Conservation (phyloP, 495 filamentous ascomycete species). For the Penicillium subrubescens region DNA sequence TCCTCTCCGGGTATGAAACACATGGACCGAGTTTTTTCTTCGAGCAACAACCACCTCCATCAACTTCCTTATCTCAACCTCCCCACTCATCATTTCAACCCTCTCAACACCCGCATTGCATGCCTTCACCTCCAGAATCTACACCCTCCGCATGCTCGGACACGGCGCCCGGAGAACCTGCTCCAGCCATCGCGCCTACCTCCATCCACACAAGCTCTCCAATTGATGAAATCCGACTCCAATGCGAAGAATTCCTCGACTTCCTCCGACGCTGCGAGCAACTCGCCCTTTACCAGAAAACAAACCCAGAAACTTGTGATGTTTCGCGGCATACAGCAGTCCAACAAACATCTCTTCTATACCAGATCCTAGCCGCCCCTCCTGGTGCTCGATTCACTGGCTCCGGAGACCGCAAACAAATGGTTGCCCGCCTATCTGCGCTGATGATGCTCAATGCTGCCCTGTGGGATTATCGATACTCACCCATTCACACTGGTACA, state of each 20-base stretch:
- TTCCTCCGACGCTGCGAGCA: conserved; percentile 43
- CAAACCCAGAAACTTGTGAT: conserved; percentile 17
- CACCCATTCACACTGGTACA: conserved; percentile 22
- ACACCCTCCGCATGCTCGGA: conserved; percentile 22
- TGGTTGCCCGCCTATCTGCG: conserved; percentile 35
- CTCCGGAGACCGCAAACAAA: conserved; percentile 40
- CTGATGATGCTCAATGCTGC: conserved; percentile 43
- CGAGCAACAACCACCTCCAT: conserved; percentile 16
- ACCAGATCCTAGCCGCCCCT: conserved; percentile 36
- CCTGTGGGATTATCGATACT: conserved; percentile 45
- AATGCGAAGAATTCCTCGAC: conserved; percentile 42
- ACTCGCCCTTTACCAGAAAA: conserved; percentile 32
- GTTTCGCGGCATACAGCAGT: conserved; percentile 32
- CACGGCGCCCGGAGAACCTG: conserved; percentile 6
- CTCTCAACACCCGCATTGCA: conserved; percentile 11
- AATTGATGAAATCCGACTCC: conserved; percentile 35
- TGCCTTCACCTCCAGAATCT: conserved; percentile 30
- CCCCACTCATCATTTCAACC: not conserved
- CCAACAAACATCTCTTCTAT: conserved; percentile 26
- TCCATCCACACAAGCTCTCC: conserved; percentile 9
- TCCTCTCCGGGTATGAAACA: conserved; percentile 42
- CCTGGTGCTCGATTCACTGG: conserved; percentile 32
- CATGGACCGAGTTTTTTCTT: conserved; percentile 38
- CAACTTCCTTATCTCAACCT: not conserved
- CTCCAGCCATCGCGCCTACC: not conserved